Conservation (phyloP, 345 rosid species). For the Bruguiera gymnorhiza region DNA sequence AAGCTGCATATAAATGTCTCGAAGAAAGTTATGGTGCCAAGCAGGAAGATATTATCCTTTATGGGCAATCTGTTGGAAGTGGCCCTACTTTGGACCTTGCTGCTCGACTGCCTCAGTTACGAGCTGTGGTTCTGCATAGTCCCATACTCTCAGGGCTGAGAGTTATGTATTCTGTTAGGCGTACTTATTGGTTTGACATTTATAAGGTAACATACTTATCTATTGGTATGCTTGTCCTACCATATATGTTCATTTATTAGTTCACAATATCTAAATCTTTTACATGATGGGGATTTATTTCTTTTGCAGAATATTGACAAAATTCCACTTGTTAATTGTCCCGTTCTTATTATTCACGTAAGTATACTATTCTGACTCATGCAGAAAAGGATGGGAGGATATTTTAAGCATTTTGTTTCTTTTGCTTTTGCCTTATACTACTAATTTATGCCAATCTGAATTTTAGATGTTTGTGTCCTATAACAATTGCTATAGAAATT, state of each 20-base stretch:
- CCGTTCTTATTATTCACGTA: constrained; percentile 90
- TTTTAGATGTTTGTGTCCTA: neutral
- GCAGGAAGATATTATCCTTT: constrained; percentile 89
- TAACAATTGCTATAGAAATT: neutral
- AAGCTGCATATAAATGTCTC: constrained; percentile 90
- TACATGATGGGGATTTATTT: neutral
- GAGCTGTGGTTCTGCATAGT: constrained; percentile 90
- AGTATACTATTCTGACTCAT: constrained; percentile 27
- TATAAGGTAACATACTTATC: constrained; percentile 56
- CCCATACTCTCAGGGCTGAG: constrained; percentile 93
- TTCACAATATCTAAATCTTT: neutral
- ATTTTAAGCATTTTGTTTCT: neutral
- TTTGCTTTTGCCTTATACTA: neutral
- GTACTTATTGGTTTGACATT: constrained; percentile 92
- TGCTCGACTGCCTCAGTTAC: constrained; percentile 63
- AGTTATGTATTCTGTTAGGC: constrained; percentile 94
- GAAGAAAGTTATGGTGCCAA: constrained; percentile 80
- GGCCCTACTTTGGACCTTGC: constrained; percentile 91
- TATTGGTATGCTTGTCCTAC: neutral
- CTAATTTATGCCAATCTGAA: neutral
- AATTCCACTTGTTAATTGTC: constrained; percentile 79
- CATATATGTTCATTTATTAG: neutral
- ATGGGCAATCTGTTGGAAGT: constrained; percentile 96
- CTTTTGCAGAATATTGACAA: constrained; percentile 77
- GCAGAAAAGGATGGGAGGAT: neutral